Percentiles rank a stretch among this genome's conserved stretches.
Conservation (phyloP, 495 filamentous ascomycete genomes). For the Pseudomonodictys pantanalensis region DNA sequence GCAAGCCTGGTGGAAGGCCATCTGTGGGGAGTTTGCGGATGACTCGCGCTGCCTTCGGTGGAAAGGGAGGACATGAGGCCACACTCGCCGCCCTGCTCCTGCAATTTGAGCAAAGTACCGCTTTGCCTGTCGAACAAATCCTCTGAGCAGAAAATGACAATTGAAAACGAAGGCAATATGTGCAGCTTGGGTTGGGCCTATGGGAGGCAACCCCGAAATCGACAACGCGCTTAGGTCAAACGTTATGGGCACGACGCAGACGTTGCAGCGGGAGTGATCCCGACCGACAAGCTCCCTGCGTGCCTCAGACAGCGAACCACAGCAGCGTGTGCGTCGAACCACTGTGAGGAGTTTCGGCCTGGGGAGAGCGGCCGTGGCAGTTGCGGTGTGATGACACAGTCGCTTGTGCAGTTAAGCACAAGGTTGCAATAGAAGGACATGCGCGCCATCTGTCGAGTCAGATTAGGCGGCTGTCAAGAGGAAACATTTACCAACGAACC, state of each 20-base stretch:
- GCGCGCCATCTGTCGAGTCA: neutral
- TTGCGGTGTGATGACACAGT: neutral
- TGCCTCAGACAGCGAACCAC: too few relatives aligned
- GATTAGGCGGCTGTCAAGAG: slow-evolving; percentile 5
- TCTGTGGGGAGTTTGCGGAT: slow-evolving; percentile 18
- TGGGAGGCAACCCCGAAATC: too few relatives aligned
- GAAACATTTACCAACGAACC: neutral
- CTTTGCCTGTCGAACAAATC: neutral
- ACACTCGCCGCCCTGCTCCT: slow-evolving; percentile 14
- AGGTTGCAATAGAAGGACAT: slow-evolving; percentile 10
- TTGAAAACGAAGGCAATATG: neutral
- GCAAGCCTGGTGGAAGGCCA: neutral
- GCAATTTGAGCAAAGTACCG: slow-evolving; percentile 15
- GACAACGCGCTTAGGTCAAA: too few relatives aligned
- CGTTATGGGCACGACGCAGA: slow-evolving; percentile 10
- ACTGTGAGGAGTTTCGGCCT: neutral
- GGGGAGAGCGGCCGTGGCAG: neutral
- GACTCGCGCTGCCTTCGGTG: slow-evolving; percentile 10
- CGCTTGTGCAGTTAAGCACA: slow-evolving; percentile 1
- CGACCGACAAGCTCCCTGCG: neutral
- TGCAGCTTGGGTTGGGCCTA: slow-evolving; percentile 14
- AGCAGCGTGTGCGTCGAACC: too few relatives aligned
- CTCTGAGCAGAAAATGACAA: neutral
- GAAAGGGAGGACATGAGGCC: neutral
- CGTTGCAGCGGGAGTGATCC: slow-evolving; percentile 15